Base-by-base conservation (phyloP, 2,329 filamentous ascomycete genomes). In the Calonectria pauciramosa region DNA sequence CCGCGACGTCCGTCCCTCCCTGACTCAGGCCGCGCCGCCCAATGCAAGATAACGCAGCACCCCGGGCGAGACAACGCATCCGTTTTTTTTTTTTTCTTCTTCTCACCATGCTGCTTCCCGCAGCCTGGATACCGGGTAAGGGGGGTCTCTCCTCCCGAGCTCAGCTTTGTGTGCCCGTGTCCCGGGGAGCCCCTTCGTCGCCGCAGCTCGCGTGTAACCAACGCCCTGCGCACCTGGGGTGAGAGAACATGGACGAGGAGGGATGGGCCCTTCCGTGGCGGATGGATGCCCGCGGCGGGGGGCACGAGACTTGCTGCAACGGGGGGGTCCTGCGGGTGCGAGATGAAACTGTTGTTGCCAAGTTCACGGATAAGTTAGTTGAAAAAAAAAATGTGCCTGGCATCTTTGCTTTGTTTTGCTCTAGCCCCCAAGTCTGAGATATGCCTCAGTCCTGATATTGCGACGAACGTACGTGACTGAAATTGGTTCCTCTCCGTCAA, bases 11-110 rank as follows among this genome's bases (percentile, higher is more conserved):
- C 70, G 66, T 71, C 70, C 70, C 60, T 70, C 41, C 68, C 49
- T 70, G 68, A 75, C 70, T 72, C 65, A 23, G 30, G 44, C 74
- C 54, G 41, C 49, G 38, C 52, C 64, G 36, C 41, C 69, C 65
- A 68, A 79, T 78, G 76, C 75, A 75, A 79, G 76, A 80, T 79
- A 77, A 79, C 76, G 73, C 74, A 79, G 66, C 59, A 56, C 72
- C 70, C 74, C 51, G 47, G 59, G 60, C 49, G 32, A 73, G 47
- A 67, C 70, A 71, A 68, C 49, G 41, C 60, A 68, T 54, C 44
- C 51, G 56, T 9, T 28, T 23, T 34, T 51, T 67, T 52, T 72
- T 63, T 71, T 52, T 71, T 67, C 9, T 20, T 16, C 28, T n/a
- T 28, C 16, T 54, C 26, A 18, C 26, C 18, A 30, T 9, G 51